Percentiles rank a stretch among this genome's conserved stretches.
Evolutionary conservation across 176 grass and related monocot genomes (phyloP).

Genomic region (Musa troglodytarum): DNA sequence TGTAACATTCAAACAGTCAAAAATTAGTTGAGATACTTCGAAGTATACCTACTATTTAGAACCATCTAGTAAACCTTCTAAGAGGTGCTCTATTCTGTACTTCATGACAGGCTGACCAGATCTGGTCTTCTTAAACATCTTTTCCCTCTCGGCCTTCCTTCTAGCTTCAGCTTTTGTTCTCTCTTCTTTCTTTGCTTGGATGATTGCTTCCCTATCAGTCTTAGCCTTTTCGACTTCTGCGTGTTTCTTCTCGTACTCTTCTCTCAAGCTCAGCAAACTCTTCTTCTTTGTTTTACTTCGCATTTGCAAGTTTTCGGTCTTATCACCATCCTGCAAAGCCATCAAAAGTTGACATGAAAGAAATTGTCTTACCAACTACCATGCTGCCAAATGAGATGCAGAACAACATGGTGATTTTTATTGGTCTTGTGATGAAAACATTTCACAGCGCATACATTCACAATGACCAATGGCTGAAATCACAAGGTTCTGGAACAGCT

Average conservation of each 20-base stretch:
- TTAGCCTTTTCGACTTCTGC: conserved; percentile 59
- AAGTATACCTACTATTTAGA: conserved; percentile 31
- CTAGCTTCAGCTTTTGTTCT: conserved; percentile 47
- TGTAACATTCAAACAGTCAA: neutral
- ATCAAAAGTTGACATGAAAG: neutral
- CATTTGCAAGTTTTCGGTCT: conserved; percentile 16
- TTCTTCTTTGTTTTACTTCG: conserved; percentile 39
- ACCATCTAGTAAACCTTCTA: conserved; percentile 56
- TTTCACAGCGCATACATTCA: neutral
- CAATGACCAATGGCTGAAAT: too few relatives aligned
- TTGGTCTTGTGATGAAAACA: neutral
- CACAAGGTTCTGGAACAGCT: too few relatives aligned
- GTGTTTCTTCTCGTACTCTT: conserved; percentile 70
- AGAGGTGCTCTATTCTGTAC: conserved; percentile 74
- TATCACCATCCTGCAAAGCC: conserved; percentile 10
- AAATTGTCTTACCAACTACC: neutral
- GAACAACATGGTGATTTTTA: neutral
- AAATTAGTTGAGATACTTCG: neutral
- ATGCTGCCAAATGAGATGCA: neutral
- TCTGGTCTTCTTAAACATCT: conserved; percentile 89
- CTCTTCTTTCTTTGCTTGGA: conserved; percentile 46
- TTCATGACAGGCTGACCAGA: conserved; percentile 83
- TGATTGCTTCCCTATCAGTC: conserved; percentile 43
- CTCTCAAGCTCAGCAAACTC: conserved; percentile 43
- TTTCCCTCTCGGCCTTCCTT: conserved; percentile 49